phyloP scores from a whole-genome alignment of 805 yeast genomes.

The Komagataella pastoris region DNA sequence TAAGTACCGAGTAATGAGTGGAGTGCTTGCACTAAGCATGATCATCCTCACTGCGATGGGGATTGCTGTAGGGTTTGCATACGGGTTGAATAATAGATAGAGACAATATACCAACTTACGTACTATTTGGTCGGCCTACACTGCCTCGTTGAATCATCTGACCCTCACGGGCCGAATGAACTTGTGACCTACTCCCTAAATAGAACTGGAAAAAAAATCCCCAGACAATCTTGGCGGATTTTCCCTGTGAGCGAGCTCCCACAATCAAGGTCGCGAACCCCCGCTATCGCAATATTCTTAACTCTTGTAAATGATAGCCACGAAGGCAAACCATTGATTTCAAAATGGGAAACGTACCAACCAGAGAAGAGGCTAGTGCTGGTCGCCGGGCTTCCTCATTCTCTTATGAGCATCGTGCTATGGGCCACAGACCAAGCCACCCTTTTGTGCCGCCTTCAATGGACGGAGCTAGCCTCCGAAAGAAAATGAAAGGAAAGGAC shows the following conservation, averaged over 20 bases:
- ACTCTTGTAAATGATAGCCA: not conserved
- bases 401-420: not conserved
- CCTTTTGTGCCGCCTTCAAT: slow-evolving; percentile 1
- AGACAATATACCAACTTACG: not conserved
- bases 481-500: not conserved
- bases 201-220: not conserved
- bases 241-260: not conserved
- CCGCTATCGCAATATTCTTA: not conserved
- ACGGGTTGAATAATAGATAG: slow-evolving; percentile 7
- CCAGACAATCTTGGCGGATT: not conserved
- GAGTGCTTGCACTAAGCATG: slow-evolving; percentile 8
- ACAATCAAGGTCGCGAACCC: not conserved
- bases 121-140: not conserved
- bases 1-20: slow-evolving; percentile 10
- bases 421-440: slow-evolving; percentile 1
- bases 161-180: not conserved
- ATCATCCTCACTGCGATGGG: slow-evolving; percentile 10
- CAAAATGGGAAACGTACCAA: slow-evolving; percentile 34
- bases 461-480: not conserved
- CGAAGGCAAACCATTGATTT: not conserved
- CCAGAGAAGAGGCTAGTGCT: slow-evolving; percentile 21
- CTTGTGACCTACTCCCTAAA: not conserved
- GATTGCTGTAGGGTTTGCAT: slow-evolving; percentile 13
- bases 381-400: slow-evolving; percentile 1
- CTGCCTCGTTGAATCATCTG: not conserved